Evolutionary conservation across 208 protist genomes (phyloP), one percentile per base, ranked within the genome.

Genomic region (Acanthamoeba healyi): DNA sequence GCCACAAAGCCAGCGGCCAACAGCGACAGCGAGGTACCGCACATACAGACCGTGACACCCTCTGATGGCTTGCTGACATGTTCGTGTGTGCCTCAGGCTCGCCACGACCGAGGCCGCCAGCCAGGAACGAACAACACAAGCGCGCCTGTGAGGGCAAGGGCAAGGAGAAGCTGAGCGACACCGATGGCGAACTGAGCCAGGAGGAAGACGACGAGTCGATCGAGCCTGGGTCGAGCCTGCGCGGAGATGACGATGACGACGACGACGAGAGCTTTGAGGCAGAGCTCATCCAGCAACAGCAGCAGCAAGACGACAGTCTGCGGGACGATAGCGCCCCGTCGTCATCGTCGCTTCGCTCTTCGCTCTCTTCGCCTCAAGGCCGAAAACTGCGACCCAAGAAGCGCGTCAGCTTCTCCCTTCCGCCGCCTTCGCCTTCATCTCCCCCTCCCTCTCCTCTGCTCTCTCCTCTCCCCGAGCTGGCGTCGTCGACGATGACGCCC

Each of bases 391-490:
- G 65, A 38, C n/a, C 65, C n/a, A 40, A 42, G 65, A 74, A 74
- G 65, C 65, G 65, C 4, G 65, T 74, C n/a, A 74, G 65, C 7
- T 74, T 74, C 26, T 74, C 65, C 9, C 65, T 74, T 17, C 65
- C 65, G 29, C 65, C 65, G 17, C 2, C 44, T 15, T 12, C 44
- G 12, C 44, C 44, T 49, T 49, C 44, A 15, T 12, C 44, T 49
- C 44, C 46, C 17, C 46, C 46, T 51, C 17, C 46, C 10, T 51
- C 4, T 51, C 17, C 46, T n/a, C n/a, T n/a, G n/a, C 46, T 51
- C 46, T 6, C 46, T 10, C 46, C 17, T 51, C 46, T 51, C 46
- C 1, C 46, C 46, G 4, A 51, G 46, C 46, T 51, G 46, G 46
- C 46, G 4, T 51, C 46, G 4, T 51, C 56, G 49, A 54, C 49